Conservation (phyloP, 805 yeast genomes). For the Dipodascus geniculatus region DNA sequence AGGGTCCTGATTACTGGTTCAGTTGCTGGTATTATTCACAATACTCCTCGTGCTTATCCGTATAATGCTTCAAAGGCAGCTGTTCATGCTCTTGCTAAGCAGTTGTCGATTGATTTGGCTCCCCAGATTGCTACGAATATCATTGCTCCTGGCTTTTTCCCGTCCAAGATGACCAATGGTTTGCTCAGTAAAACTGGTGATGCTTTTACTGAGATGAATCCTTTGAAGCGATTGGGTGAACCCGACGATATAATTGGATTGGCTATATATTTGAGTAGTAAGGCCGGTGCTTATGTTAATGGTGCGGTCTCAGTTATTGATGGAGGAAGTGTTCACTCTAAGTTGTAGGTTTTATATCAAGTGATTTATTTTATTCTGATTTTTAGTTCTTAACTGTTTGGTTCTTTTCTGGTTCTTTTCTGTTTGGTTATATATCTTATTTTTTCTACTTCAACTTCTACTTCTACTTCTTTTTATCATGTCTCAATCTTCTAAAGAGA, state of each 20-base stretch:
- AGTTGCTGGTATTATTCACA: constrained; percentile 40
- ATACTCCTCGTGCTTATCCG: constrained; percentile 43
- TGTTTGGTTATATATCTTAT: too few relatives aligned
- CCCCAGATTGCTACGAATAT: constrained; percentile 60
- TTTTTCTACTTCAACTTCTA: too few relatives aligned
- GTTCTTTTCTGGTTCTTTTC: not conserved
- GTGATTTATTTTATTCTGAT: constrained; percentile 3
- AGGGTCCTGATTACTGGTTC: constrained; percentile 59
- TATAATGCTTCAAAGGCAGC: constrained; percentile 69
- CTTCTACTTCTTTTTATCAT: too few relatives aligned
- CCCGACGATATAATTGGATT: constrained; percentile 47
- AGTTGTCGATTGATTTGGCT: constrained; percentile 54
- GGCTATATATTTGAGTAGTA: constrained; percentile 43
- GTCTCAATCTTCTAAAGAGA: too few relatives aligned
- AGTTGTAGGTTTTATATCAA: constrained; percentile 20
- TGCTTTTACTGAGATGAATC: constrained; percentile 41
- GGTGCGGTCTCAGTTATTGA: constrained; percentile 60
- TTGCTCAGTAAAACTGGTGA: constrained; percentile 42
- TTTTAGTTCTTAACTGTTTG: not conserved
- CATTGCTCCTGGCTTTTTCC: constrained; percentile 70
- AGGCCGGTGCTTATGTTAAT: constrained; percentile 48
- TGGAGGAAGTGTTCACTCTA: constrained; percentile 47
- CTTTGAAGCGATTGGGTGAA: constrained; percentile 50
- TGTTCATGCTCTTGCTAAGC: constrained; percentile 53
- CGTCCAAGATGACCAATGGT: constrained; percentile 63